phyloP scores from a whole-genome alignment of 177 flowering plant genomes.

The Vitis hybrid region DNA sequence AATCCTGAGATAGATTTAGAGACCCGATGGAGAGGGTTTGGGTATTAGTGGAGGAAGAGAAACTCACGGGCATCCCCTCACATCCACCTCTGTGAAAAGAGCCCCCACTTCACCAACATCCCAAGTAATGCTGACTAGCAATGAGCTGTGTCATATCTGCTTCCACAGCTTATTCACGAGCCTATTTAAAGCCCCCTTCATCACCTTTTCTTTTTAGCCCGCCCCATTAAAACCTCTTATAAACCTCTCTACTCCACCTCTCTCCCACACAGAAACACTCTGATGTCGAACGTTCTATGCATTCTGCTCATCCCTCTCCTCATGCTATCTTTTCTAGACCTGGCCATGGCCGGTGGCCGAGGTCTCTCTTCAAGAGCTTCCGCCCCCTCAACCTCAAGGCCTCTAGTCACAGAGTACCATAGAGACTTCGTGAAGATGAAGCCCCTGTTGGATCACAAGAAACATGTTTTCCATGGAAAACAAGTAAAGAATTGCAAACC shows the following conservation, averaged over 20 bases:
- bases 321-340: conserved; percentile 9
- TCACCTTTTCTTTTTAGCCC: conserved; percentile 7
- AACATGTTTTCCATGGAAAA: conserved; percentile 24
- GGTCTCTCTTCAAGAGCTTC: conserved; percentile 18
- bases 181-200: conserved; percentile 34
- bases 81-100: conserved; percentile 1
- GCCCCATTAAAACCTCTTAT: conserved; percentile 7
- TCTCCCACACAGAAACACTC: not conserved
- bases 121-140: conserved; percentile 17
- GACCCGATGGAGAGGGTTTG: not conserved
- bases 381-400: conserved; percentile 22
- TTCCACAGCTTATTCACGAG: conserved; percentile 43
- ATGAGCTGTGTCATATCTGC: conserved; percentile 34
- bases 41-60: too few species aligned
- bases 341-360: conserved; percentile 17
- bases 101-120: conserved; percentile 19
- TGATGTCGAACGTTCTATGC: not conserved
- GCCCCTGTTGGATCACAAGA: conserved; percentile 17
- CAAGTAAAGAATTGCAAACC: conserved; percentile 61
- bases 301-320: conserved; percentile 11
- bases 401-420: conserved; percentile 2
- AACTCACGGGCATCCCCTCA: too few species aligned
- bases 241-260: not conserved
- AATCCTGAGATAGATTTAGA: not conserved
- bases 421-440: conserved; percentile 22